phyloP scores from a whole-genome alignment of 129 eudicot species.

The Lactuca saligna region DNA sequence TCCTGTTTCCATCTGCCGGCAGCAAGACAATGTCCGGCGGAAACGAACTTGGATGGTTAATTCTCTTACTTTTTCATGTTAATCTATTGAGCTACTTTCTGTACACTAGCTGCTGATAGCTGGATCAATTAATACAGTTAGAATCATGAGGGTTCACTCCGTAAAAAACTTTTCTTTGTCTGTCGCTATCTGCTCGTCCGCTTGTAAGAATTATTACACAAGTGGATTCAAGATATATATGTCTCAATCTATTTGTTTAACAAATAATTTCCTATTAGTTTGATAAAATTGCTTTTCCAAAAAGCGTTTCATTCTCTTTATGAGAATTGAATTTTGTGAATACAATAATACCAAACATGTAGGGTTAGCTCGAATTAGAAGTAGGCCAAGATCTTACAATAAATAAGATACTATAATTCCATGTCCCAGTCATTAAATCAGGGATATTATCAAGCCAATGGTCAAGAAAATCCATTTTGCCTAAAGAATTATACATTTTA shows the following conservation, averaged over 20 bases:
- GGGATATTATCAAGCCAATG: not conserved
- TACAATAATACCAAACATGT: slow-evolving; percentile 11
- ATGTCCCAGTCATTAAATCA: not conserved
- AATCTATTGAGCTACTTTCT: not conserved
- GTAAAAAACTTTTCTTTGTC: not conserved
- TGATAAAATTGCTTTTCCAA: slow-evolving; percentile 13
- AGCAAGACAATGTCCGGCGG: slow-evolving; percentile 67
- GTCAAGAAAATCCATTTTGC: slow-evolving; percentile 12
- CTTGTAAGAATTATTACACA: not conserved
- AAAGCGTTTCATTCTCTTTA: slow-evolving; percentile 2
- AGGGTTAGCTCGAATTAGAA: slow-evolving; percentile 18
- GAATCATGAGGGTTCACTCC: not conserved
- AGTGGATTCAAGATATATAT: not conserved
- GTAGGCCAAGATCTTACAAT: not conserved
- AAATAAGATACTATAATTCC: not conserved
- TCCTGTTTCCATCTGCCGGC: slow-evolving; percentile 70
- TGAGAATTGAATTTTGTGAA: not conserved
- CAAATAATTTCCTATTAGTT: slow-evolving; percentile 3
- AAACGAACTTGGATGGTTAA: slow-evolving; percentile 90
- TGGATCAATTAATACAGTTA: not conserved
- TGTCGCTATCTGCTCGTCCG: slow-evolving; percentile 1
- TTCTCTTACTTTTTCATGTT: slow-evolving; percentile 12
- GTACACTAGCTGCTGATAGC: not conserved
- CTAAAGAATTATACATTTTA: slow-evolving; percentile 6
- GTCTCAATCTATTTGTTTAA: slow-evolving; percentile 1